These are phyloP conservation scores for Chamaenerion angustifolium DNA, from an alignment of 345 rosid species.

Conservation along the genomic window DNA sequence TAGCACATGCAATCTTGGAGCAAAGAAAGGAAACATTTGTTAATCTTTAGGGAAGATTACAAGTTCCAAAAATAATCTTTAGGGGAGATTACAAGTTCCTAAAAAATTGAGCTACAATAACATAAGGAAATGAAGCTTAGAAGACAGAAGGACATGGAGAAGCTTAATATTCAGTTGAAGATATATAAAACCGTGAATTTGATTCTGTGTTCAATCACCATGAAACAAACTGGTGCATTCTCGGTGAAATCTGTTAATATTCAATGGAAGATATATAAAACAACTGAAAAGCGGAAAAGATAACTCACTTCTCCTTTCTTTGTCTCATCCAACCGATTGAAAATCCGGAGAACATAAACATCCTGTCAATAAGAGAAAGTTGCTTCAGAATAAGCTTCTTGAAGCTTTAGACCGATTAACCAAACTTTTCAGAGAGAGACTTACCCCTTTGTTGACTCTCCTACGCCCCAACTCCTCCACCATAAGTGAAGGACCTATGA, in stretches of 20 bases:
- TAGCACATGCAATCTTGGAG: slow-evolving; percentile 80
- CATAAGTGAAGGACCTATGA: slow-evolving; percentile 57
- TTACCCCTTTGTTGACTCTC: slow-evolving; percentile 49
- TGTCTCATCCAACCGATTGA: slow-evolving; percentile 62
- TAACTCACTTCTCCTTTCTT: slow-evolving; percentile 87
- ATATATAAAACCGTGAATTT: too few species aligned
- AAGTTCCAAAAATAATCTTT: not conserved
- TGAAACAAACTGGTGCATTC: too few species aligned
- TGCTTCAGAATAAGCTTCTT: not conserved
- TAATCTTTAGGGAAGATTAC: slow-evolving; percentile 3
- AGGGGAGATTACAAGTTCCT: not conserved
- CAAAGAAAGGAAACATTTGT: slow-evolving; percentile 10
- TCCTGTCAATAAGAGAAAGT: slow-evolving; percentile 38
- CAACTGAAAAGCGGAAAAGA: slow-evolving; percentile 3
- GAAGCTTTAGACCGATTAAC: not conserved
- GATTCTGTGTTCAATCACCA: too few species aligned
- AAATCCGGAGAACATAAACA: slow-evolving; percentile 58
- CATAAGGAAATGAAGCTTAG: too few species aligned
- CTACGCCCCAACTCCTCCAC: slow-evolving; percentile 83
- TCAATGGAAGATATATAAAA: not conserved
- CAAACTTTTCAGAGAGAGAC: not conserved
- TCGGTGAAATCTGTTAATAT: too few species aligned
- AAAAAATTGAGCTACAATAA: not conserved
- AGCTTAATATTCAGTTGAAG: too few species aligned
- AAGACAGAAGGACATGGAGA: too few species aligned